Conservation (phyloP, 2,329 filamentous ascomycete genomes). For the Cryoendolithus antarcticus region DNA sequence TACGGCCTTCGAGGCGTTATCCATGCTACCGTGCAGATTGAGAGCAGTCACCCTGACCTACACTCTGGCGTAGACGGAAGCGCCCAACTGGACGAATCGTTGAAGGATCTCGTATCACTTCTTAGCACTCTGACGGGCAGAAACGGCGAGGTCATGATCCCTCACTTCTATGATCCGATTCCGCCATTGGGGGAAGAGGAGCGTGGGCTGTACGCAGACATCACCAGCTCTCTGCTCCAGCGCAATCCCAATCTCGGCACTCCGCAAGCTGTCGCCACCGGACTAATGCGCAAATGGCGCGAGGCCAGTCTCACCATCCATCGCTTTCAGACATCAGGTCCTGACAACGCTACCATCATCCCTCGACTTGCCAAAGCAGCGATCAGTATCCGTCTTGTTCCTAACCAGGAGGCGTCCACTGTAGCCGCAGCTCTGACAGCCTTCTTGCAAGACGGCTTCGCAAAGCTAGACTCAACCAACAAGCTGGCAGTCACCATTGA, state of each 20-base stretch:
- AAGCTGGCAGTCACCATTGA: slow-evolving; percentile 71
- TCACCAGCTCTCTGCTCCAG: slow-evolving; percentile 61
- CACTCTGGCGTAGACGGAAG: slow-evolving; percentile 97
- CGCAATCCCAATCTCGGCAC: slow-evolving; percentile 54
- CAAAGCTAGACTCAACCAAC: slow-evolving; percentile 66
- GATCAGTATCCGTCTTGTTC: slow-evolving; percentile 82
- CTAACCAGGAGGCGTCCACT: slow-evolving; percentile 76
- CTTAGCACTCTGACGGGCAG: slow-evolving; percentile 70
- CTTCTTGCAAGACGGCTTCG: slow-evolving; percentile 62
- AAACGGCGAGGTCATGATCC: slow-evolving; percentile 71
- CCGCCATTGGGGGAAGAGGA: slow-evolving; percentile 63
- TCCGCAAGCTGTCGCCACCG: slow-evolving; percentile 61
- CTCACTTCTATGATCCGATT: slow-evolving; percentile 78
- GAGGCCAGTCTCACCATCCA: slow-evolving; percentile 92
- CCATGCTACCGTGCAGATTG: slow-evolving; percentile 79
- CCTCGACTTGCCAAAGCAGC: slow-evolving; percentile 79
- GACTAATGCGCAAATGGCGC: slow-evolving; percentile 86
- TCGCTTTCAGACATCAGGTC: slow-evolving; percentile 81
- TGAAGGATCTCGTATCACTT: slow-evolving; percentile 80
- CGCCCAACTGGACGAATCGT: slow-evolving; percentile 73
- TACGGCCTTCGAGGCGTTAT: slow-evolving; percentile 90
- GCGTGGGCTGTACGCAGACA: slow-evolving; percentile 69
- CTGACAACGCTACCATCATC: slow-evolving; percentile 77
- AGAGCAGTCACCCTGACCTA: slow-evolving; percentile 74
- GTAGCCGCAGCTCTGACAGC: slow-evolving; percentile 55